phyloP scores from a whole-genome alignment of 257 asterid genomes.

The Salvia splendens region DNA sequence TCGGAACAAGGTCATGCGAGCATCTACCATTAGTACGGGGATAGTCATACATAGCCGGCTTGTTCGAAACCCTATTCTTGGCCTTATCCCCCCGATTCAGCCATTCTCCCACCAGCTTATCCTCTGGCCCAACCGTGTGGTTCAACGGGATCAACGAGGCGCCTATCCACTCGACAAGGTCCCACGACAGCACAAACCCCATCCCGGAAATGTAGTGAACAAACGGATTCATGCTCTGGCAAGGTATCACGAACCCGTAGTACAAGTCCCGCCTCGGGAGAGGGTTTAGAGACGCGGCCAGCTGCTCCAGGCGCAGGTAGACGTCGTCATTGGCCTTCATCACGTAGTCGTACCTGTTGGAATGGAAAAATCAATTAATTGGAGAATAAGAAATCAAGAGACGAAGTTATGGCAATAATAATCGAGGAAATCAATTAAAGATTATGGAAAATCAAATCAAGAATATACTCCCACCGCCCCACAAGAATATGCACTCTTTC shows the following conservation, averaged over 20 bases:
- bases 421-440: too few species aligned
- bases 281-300: slow-evolving; percentile 51
- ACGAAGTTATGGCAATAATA: too few species aligned
- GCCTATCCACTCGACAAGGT: slow-evolving; percentile 71
- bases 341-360: slow-evolving; percentile 52
- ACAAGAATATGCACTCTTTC: too few species aligned
- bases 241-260: slow-evolving; percentile 80
- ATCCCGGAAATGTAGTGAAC: slow-evolving; percentile 81
- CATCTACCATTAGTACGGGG: slow-evolving; percentile 80
- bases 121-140: slow-evolving; percentile 64
- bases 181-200: slow-evolving; percentile 83
- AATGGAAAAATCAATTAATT: too few species aligned
- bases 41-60: slow-evolving; percentile 80
- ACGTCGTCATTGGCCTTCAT: slow-evolving; percentile 89
- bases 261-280: slow-evolving; percentile 61
- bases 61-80: slow-evolving; percentile 58
- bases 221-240: slow-evolving; percentile 72
- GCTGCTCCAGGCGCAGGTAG: slow-evolving; percentile 53
- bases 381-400: too few species aligned
- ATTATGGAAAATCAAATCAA: too few species aligned
- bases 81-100: slow-evolving; percentile 62
- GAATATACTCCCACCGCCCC: too few species aligned
- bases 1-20: slow-evolving; percentile 71
- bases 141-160: slow-evolving; percentile 45
- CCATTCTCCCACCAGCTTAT: slow-evolving; percentile 77